Evolutionary conservation across 257 asterid species (phyloP).

Genomic region (Henckelia pumila): DNA sequence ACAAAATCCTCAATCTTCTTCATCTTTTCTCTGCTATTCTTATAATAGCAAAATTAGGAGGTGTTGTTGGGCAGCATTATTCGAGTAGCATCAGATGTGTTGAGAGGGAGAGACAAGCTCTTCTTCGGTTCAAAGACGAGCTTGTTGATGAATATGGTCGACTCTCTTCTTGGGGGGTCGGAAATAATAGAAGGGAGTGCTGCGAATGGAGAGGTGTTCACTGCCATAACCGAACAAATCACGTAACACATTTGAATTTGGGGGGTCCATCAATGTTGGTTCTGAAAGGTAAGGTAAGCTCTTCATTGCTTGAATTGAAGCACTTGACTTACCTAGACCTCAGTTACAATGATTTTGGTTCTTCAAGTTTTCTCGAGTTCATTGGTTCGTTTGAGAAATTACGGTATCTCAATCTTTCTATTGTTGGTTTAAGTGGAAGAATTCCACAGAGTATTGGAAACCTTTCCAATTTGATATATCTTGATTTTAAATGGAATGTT

Average conservation of each 20-base stretch:
- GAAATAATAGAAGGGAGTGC: too few relatives aligned
- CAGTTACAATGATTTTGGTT: background rate
- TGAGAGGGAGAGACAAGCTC: background rate
- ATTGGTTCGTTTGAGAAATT: constrained; percentile 5
- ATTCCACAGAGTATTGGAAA: constrained; percentile 11
- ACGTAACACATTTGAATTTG: constrained; percentile 4
- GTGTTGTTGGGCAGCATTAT: background rate
- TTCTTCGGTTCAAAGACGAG: background rate
- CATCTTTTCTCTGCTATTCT: background rate
- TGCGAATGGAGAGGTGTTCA: background rate
- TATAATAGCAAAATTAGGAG: background rate
- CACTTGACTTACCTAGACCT: constrained; percentile 21
- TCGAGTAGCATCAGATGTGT: background rate
- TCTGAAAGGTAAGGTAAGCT: constrained; percentile 8
- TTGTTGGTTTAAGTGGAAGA: background rate
- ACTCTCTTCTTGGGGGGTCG: too few relatives aligned
- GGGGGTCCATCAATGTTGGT: background rate
- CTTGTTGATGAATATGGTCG: background rate
- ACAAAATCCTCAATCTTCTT: background rate
- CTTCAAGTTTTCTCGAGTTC: background rate
- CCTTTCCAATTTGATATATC: constrained; percentile 8
- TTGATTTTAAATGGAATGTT: background rate
- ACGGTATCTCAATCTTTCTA: background rate
- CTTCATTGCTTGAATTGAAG: constrained; percentile 10
- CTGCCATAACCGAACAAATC: constrained; percentile 13